phyloP scores from a whole-genome alignment of 2,329 filamentous ascomycete genomes.

The Epicoccum nigrum region DNA sequence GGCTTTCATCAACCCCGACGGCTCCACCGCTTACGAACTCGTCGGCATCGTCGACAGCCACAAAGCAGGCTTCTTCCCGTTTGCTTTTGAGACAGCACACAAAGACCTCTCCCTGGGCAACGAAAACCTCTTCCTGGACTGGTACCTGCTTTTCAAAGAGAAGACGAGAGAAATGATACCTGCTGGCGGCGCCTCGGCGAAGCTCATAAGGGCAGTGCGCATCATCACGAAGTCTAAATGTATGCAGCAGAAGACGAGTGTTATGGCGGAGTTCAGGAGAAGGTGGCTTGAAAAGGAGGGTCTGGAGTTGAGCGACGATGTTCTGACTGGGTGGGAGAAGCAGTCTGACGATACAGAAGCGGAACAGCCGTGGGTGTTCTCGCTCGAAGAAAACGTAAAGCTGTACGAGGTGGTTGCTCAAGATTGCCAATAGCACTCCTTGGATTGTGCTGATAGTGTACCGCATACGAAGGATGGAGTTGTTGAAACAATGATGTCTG shows the following conservation, averaged over 20 bases:
- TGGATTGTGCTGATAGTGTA: background rate
- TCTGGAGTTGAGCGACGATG: constrained; percentile 5
- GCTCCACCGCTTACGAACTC: constrained; percentile 2
- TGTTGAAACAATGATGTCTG: too few relatives aligned
- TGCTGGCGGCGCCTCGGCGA: constrained; percentile 1
- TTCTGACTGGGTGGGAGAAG: constrained; percentile 8
- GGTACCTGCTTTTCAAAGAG: constrained; percentile 12
- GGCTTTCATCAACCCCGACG: background rate
- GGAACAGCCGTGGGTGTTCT: constrained; percentile 7
- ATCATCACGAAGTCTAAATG: constrained; percentile 14
- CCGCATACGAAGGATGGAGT: too few relatives aligned
- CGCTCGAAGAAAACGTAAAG: constrained; percentile 9
- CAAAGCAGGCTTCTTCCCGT: constrained; percentile 11
- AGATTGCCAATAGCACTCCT: constrained; percentile 4
- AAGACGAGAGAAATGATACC: constrained; percentile 10
- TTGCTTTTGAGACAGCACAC: constrained; percentile 13
- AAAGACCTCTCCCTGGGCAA: constrained; percentile 15
- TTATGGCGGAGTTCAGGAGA: constrained; percentile 13
- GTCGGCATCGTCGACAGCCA: constrained; percentile 11
- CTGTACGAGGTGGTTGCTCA: constrained; percentile 9
- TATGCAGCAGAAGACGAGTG: constrained; percentile 14
- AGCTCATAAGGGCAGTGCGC: constrained; percentile 4
- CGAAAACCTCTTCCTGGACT: constrained; percentile 11
- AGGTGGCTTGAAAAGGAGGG: constrained; percentile 9
- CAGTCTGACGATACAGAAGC: background rate